Conservation (phyloP, 495 filamentous ascomycete genomes). For the Aspergillus sparsus region DNA sequence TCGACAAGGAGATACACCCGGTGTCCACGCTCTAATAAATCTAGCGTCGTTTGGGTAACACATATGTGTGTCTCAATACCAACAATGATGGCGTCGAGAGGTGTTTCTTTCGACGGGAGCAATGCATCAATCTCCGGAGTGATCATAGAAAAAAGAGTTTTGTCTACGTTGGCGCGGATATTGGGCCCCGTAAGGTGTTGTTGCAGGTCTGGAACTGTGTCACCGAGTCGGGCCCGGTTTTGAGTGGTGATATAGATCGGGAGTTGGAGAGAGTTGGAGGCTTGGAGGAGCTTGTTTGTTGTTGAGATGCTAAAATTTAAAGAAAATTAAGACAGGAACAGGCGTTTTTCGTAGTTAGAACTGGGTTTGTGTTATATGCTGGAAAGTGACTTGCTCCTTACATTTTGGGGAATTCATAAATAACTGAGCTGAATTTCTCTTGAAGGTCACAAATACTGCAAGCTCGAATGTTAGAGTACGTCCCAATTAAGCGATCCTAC, state of each 20-base stretch:
- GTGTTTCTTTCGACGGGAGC: conserved; percentile 27
- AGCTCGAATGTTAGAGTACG: conserved; percentile 14
- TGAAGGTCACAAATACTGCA: conserved; percentile 91
- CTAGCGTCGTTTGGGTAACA: conserved; percentile 87
- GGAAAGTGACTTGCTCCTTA: conserved; percentile 34
- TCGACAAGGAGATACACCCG: conserved; percentile 89
- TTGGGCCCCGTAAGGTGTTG: conserved; percentile 38
- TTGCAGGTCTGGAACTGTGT: conserved; percentile 69
- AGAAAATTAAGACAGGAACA: background rate
- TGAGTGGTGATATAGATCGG: conserved; percentile 88
- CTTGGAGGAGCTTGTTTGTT: conserved; percentile 43
- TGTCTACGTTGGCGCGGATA: conserved; percentile 67
- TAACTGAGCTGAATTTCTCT: conserved; percentile 82
- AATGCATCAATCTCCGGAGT: conserved; percentile 45
- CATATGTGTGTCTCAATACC: conserved; percentile 96
- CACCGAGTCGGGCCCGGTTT: conserved; percentile 70
- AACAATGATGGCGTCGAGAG: conserved; percentile 51
- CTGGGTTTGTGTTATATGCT: conserved; percentile 1
- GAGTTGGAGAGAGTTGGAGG: conserved; percentile 64
- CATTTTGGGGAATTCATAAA: conserved; percentile 82
- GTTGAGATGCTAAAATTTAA: conserved; percentile 33
- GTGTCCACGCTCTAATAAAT: conserved; percentile 72
- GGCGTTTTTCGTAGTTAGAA: background rate
- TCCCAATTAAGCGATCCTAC: background rate
- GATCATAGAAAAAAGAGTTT: conserved; percentile 89